These are phyloP conservation scores for Xylaria flabelliformis DNA, from an alignment of 495 filamentous ascomycete species.

Conservation along the genomic window DNA sequence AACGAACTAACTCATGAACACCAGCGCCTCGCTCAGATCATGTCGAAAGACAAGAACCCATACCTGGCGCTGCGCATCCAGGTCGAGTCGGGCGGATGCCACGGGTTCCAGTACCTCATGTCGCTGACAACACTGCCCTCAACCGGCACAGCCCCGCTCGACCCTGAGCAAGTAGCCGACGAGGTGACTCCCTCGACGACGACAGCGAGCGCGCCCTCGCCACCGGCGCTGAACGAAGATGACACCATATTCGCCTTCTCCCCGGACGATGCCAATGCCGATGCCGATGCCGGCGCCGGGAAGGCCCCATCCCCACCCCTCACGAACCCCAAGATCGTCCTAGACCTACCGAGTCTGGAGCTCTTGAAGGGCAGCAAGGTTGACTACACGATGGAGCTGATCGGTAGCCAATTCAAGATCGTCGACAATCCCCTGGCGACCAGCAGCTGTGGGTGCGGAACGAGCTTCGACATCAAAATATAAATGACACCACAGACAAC, in stretches of 20 bases:
- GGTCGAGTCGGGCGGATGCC: constrained; percentile 91
- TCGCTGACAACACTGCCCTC: constrained; percentile 68
- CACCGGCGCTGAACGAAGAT: constrained; percentile 61
- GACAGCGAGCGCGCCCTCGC: constrained; percentile 28
- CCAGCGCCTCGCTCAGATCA: constrained; percentile 73
- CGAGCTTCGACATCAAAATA: constrained; percentile 91
- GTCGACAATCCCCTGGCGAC: constrained; percentile 88
- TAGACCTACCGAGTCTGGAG: constrained; percentile 87
- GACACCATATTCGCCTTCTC: constrained; percentile 69
- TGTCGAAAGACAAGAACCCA: constrained; percentile 76
- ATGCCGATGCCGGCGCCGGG: no score
- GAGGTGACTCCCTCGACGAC: constrained; percentile 32
- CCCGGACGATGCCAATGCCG: constrained; percentile 30
- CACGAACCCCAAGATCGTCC: constrained; percentile 75
- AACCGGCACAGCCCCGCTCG: background rate
- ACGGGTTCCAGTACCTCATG: constrained; percentile 98
- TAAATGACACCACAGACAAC: constrained; percentile 34
- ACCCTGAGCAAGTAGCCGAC: constrained; percentile 29
- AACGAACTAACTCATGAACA: background rate
- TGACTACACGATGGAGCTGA: constrained; percentile 95
- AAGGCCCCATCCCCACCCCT: constrained; percentile 23
- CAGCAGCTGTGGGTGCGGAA: constrained; percentile 96
- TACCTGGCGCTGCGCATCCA: constrained; percentile 84
- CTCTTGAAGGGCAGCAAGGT: constrained; percentile 90
- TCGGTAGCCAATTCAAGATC: constrained; percentile 97